Conservation (phyloP, 768 basidiomycete genomes). For the Hygrophorus pudorinus region DNA sequence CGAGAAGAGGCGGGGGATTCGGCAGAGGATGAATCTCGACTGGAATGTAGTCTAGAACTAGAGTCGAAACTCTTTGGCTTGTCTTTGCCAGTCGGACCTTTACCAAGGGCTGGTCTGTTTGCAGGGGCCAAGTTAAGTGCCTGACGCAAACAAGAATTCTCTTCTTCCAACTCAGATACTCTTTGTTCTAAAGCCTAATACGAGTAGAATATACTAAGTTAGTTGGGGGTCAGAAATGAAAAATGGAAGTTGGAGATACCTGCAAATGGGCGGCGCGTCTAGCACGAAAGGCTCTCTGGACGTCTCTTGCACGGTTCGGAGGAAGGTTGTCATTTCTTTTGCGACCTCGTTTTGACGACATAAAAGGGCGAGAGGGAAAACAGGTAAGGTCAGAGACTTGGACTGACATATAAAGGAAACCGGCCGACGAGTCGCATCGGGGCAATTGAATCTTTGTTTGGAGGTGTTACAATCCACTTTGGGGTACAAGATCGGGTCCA, state of each 20-base stretch:
- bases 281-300: conserved; percentile 84
- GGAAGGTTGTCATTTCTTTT: conserved; percentile 76
- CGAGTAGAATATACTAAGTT: neutral
- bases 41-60: conserved; percentile 21
- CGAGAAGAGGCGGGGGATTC: conserved; percentile 43
- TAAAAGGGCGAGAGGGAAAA: conserved; percentile 22
- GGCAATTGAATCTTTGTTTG: conserved; percentile 7
- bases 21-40: conserved; percentile 32
- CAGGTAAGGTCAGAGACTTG: conserved; percentile 19
- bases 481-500: conserved; percentile 6
- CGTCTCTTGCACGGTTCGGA: conserved; percentile 77
- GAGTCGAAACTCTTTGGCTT: conserved; percentile 49
- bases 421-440: neutral
- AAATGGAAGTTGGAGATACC: conserved; percentile 30
- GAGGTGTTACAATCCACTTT: neutral
- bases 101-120: conserved; percentile 61
- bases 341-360: conserved; percentile 83
- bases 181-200: conserved; percentile 70
- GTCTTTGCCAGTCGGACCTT: conserved; percentile 83
- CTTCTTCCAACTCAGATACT: conserved; percentile 75
- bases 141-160: conserved; percentile 66
- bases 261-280: conserved; percentile 81
- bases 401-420: conserved; percentile 32
- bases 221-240: conserved; percentile 17
- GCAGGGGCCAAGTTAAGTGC: conserved; percentile 68